Base-by-base conservation (phyloP, 2,329 filamentous ascomycete genomes). In the Meredithiella fracta region DNA sequence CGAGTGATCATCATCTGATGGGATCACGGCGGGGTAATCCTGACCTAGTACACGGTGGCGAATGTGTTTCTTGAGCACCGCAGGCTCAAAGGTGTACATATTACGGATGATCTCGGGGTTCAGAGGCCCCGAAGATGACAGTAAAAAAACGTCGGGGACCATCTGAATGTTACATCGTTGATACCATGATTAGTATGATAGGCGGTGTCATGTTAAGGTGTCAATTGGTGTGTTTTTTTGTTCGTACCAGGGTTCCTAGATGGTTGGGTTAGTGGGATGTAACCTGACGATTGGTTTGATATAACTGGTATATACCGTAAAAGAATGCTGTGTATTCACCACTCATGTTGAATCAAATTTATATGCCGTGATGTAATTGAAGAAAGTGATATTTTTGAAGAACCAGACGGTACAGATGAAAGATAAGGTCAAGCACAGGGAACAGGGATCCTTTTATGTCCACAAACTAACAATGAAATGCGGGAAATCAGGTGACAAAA, bases 131-230 rank as follows among this genome's bases (percentile, higher is more conserved):
- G 69, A 90, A 86, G 67, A 86, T 86, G 47, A 95, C 89, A 34
- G 85, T 84, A 70, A 85, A 62, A 97, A 87, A 63, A 97, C 82
- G 64, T 85, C 79, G 0, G 85, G 80, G n/a, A 83, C 85, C 89
- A 96, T 96, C 70, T 72, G 26, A 50, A 5, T 7, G 0, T 14
- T 29, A 26, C 37, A 17, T 6, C 26, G 54, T 59, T 64, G 59
- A 66, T 2, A 65, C 55, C 65, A 59, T 5, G 22, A 6, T 15
- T 26, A n/a, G 23, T 15, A 15, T 29, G 23, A 15, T n/a, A 25
- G 47, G 7, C 1, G 7, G 15, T n/a, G 14, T 26, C 25, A 20
- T 14, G 17, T 25, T 51, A 2, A 49, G 23, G 15, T 3, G 29
- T 29, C 14, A 29, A 38, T 31, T 40, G n/a, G 22, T 49, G n/a